These are phyloP conservation scores for Malus fusca DNA, from an alignment of 306 rosid species.

Conservation along the genomic window DNA sequence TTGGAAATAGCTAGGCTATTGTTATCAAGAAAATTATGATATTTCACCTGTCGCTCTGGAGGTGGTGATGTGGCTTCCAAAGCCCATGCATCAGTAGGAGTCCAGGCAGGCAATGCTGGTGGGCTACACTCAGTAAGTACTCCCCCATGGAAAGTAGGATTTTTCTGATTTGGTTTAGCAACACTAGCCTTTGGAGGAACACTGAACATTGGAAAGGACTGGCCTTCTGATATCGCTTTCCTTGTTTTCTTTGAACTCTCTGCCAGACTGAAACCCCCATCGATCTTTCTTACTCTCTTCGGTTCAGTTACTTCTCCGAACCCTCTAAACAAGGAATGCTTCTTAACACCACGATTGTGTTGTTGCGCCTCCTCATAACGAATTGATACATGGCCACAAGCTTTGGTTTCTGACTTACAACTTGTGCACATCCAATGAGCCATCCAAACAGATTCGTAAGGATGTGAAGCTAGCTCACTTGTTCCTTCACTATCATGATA, in stretches of 20 bases:
- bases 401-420: constrained; percentile 35
- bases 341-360: constrained; percentile 27
- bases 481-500: constrained; percentile 25
- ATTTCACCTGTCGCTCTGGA: constrained; percentile 20
- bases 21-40: constrained; percentile 24
- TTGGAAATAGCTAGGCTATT: constrained; percentile 32
- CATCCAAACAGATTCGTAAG: constrained; percentile 57
- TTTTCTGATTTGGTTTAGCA: constrained; percentile 23
- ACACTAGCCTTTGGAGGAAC: constrained; percentile 29
- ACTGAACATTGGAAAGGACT: constrained; percentile 45
- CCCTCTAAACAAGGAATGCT: constrained; percentile 21
- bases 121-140: constrained; percentile 17
- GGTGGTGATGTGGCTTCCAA: constrained; percentile 10
- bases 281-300: constrained; percentile 3
- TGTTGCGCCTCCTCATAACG: constrained; percentile 33
- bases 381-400: constrained; percentile 13
- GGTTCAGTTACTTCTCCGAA: constrained; percentile 35
- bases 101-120: constrained; percentile 20
- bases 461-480: constrained; percentile 24
- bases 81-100: constrained; percentile 27
- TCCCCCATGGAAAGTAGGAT: constrained; percentile 20
- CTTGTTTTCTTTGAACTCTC: constrained; percentile 19
- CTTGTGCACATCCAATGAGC: constrained; percentile 50
- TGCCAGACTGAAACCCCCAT: constrained; percentile 20
- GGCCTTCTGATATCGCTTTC: constrained; percentile 27